phyloP scores from a whole-genome alignment of 176 grass and related monocot genomes.

The Lolium multiflorum region DNA sequence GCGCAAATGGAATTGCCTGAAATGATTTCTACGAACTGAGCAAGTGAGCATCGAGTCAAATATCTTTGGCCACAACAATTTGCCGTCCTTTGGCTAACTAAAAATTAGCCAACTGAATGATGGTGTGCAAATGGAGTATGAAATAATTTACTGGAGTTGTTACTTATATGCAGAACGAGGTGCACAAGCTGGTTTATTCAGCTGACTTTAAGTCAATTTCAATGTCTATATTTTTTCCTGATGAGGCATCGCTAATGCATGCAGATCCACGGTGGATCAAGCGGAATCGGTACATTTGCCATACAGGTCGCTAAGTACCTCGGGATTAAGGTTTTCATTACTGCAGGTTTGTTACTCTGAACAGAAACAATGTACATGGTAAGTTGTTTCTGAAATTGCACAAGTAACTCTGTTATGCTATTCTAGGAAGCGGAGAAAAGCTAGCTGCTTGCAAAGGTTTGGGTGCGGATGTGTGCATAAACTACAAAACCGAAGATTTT shows the following conservation, averaged over 20 bases:
- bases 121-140: neutral
- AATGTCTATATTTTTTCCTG: neutral
- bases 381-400: neutral
- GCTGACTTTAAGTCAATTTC: neutral
- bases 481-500: conserved; percentile 94
- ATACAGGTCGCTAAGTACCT: conserved; percentile 83
- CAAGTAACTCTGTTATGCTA: neutral
- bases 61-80: neutral
- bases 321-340: conserved; percentile 77
- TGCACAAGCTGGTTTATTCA: no score
- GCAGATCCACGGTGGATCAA: conserved; percentile 94
- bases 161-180: no score
- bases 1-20: no score
- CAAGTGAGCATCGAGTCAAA: neutral
- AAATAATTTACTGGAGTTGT: neutral
- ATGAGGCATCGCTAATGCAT: neutral
- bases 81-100: no score
- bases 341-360: conserved; percentile 62
- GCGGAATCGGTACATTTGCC: conserved; percentile 91
- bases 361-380: neutral
- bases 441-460: conserved; percentile 75
- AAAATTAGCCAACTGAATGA: no score
- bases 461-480: conserved; percentile 87
- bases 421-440: conserved; percentile 77
- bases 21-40: no score